Base-by-base conservation (phyloP, 2,329 filamentous ascomycete genomes). In the Pseudocercospora vitis region DNA sequence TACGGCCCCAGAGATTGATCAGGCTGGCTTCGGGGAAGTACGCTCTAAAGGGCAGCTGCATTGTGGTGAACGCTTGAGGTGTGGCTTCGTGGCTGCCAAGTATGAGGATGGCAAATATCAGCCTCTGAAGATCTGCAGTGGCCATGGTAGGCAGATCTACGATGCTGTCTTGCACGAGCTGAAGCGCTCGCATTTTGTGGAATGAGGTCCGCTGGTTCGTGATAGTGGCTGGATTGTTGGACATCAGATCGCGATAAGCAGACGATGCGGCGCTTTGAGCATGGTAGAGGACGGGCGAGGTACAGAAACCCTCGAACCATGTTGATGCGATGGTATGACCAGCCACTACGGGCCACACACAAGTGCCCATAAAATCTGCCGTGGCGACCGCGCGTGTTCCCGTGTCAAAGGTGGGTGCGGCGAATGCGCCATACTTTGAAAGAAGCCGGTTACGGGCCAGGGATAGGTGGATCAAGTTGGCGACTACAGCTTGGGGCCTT, bases 271-370 rank as follows among this genome's bases (percentile, higher is more conserved):
- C 21, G 33, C 32, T 48, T 14, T 53, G 50, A 7, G 50, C 44
- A n/a, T 48, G 42, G 14, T 29, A 48, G 26, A 53, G 33, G 8
- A 53, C 11, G 2, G 42, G 31, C 5, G 32, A 18, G 23, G 21
- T 42, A 21, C 50, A 53, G 44, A 48, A 53, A 33, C 48, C 50
- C 21, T 40, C 14, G 19, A 53, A 53, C 50, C 50, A 53, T 5
- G 8, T 16, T 31, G 14, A 26, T 9, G 42, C 21, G 7, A 42
- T 31, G 12, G 21, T 7, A 3, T 48, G 12, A 5, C 50, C 50
- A 3, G 26, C 44, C 6, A 39, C 26, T 11, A 18, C n/a, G 4
- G 50, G 50, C 50, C 50, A 53, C 3, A 53, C 24, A 18, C 35
- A 18, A 3, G 14, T 21, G 9, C 14, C 35, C 35, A 40, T 40